Evolutionary conservation across 139 green algal species (phyloP).

Genomic region (Pseudopediastrum boryanum): DNA sequence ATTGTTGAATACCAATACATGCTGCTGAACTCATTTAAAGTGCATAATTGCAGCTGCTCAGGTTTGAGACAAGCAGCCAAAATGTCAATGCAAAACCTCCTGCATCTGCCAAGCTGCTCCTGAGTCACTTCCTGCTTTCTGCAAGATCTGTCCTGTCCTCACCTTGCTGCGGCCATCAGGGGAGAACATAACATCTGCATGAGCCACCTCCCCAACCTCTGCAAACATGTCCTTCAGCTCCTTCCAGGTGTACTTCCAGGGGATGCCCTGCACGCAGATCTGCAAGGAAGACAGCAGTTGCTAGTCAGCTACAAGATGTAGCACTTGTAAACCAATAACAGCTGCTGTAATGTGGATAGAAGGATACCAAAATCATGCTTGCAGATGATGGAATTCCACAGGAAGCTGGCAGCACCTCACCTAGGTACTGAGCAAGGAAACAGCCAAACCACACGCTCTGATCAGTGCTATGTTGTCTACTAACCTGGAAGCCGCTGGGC

Average conservation of each 20-base stretch:
- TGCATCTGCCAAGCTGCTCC: neutral
- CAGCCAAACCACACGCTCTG: neutral
- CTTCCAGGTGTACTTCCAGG: slow-evolving; percentile 83
- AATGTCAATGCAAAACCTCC: slow-evolving; percentile 1
- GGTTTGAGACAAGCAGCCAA: neutral
- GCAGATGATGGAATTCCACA: neutral
- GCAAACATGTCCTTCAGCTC: slow-evolving; percentile 85
- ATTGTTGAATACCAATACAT: too few relatives aligned
- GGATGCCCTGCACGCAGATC: slow-evolving; percentile 92
- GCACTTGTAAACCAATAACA: neutral
- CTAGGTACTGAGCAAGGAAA: neutral
- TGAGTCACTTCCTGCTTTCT: too few relatives aligned
- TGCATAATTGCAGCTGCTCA: neutral
- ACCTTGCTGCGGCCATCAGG: slow-evolving; percentile 82
- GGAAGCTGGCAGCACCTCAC: neutral
- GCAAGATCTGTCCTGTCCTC: neutral
- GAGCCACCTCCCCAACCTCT: slow-evolving; percentile 66
- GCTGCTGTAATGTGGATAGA: too few relatives aligned
- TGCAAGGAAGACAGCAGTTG: slow-evolving; percentile 39
- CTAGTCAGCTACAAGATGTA: neutral
- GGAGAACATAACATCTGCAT: slow-evolving; percentile 78
- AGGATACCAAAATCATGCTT: neutral
- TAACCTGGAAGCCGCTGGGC: slow-evolving; percentile 71
- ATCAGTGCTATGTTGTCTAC: too few relatives aligned
- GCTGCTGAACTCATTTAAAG: too few relatives aligned